A percentile compares a stretch with the other conserved stretches of the same genome.
Conservation (phyloP, 2,329 filamentous ascomycete species). For the Calonectria fujianensis region DNA sequence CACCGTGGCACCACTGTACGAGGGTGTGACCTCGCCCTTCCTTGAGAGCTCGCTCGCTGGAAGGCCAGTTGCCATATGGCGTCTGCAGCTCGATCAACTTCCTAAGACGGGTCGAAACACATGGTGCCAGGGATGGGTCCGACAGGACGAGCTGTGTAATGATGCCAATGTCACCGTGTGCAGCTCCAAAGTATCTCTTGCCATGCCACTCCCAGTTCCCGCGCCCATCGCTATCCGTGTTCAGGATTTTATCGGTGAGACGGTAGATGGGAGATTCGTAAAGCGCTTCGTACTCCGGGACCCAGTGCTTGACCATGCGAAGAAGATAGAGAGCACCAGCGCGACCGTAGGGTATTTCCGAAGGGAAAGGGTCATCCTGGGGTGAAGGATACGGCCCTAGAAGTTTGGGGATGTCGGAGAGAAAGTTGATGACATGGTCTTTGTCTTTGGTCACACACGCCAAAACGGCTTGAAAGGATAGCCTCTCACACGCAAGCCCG, state of each 20-base stretch:
- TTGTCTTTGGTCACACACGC: constrained; percentile 65
- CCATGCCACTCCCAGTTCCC: constrained; percentile 78
- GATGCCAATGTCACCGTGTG: constrained; percentile 81
- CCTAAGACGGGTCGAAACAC: constrained; percentile 71
- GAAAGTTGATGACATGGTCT: constrained; percentile 62
- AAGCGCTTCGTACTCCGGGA: constrained; percentile 68
- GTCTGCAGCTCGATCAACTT: constrained; percentile 76
- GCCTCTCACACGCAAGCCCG: constrained; percentile 69
- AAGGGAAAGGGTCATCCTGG: constrained; percentile 65
- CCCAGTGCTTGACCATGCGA: constrained; percentile 75
- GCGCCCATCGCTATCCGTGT: constrained; percentile 63
- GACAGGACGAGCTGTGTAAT: constrained; percentile 81
- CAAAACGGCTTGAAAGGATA: constrained; percentile 67
- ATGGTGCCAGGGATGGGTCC: constrained; percentile 71
- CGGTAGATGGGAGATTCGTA: constrained; percentile 73
- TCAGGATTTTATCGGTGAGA: constrained; percentile 76
- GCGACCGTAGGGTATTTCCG: constrained; percentile 80
- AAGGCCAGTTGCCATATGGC: constrained; percentile 78
- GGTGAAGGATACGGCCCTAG: constrained; percentile 53
- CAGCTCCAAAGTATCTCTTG: constrained; percentile 78
- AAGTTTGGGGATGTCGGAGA: constrained; percentile 62
- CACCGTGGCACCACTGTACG: constrained; percentile 81
- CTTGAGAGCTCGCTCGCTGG: constrained; percentile 66
- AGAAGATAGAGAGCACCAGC: constrained; percentile 82
- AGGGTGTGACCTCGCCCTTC: constrained; percentile 65